These are phyloP conservation scores for Moesziomyces parantarcticus DNA, from an alignment of 1,284 basidiomycete genomes.

Conservation along the genomic window DNA sequence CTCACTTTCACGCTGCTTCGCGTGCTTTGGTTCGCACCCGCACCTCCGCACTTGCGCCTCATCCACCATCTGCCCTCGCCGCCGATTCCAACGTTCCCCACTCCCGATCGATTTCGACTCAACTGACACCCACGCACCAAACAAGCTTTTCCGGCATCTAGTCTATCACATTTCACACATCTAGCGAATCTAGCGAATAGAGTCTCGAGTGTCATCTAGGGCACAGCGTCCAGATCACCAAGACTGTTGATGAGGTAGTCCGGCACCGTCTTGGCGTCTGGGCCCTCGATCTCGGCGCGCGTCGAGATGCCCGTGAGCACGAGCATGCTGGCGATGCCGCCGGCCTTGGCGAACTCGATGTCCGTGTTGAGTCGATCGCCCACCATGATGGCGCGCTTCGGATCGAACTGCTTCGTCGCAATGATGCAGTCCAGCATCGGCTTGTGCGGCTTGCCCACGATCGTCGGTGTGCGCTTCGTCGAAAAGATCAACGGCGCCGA, in stretches of 20 bases:
- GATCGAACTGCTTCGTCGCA: slow-evolving; percentile 78
- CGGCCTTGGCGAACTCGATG: slow-evolving; percentile 87
- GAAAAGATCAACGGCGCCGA: slow-evolving; percentile 84
- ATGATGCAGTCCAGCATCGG: slow-evolving; percentile 95
- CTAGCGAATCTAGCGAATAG: background rate
- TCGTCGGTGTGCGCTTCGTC: slow-evolving; percentile 75
- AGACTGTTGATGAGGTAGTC: slow-evolving; percentile 61
- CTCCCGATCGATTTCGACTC: background rate
- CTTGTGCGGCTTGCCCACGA: slow-evolving; percentile 89
- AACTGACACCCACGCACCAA: background rate
- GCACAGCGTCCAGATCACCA: slow-evolving; percentile 57
- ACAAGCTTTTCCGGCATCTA: background rate
- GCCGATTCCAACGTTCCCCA: background rate
- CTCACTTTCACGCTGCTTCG: slow-evolving; percentile 7
- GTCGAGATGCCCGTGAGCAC: slow-evolving; percentile 82
- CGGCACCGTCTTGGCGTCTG: slow-evolving; percentile 67
- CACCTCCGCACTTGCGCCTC: background rate
- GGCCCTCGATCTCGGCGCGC: slow-evolving; percentile 71
- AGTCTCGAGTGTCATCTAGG: slow-evolving; percentile 1
- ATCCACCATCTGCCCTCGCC: background rate
- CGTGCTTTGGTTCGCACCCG: background rate
- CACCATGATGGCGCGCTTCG: slow-evolving; percentile 87
- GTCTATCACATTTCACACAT: background rate
- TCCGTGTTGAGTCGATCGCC: slow-evolving; percentile 96
- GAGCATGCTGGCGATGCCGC: slow-evolving; percentile 85